phyloP scores from a whole-genome alignment of 345 rosid genomes.

The Brassica napus region Da-Ae NC_063452.1:16285001-16285500 shows the following conservation, averaged over 20 bases:
- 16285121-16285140: slow-evolving; percentile 97
- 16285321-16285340: not conserved
- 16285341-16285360: not conserved
- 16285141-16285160: slow-evolving; percentile 60
- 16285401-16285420: slow-evolving; percentile 10
- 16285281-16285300: not conserved
- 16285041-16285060: slow-evolving; percentile 78
- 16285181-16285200: slow-evolving; percentile 62
- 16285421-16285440: slow-evolving; percentile 9
- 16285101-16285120: slow-evolving; percentile 98
- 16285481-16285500: slow-evolving; percentile 45
- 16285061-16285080: slow-evolving; percentile 68
- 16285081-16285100: slow-evolving; percentile 66
- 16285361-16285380: not conserved
- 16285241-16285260: not conserved
- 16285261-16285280: slow-evolving; percentile 12
- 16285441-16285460: slow-evolving; percentile 23
- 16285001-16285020: slow-evolving; percentile 74
- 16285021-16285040: slow-evolving; percentile 67
- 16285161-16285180: slow-evolving; percentile 80
- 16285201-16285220: slow-evolving; percentile 27
- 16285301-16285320: not conserved
- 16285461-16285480: not conserved
- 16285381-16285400: not conserved
- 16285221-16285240: not conserved